Conservation (phyloP, 345 rosid species). For the Syzygium aqueum region DNA sequence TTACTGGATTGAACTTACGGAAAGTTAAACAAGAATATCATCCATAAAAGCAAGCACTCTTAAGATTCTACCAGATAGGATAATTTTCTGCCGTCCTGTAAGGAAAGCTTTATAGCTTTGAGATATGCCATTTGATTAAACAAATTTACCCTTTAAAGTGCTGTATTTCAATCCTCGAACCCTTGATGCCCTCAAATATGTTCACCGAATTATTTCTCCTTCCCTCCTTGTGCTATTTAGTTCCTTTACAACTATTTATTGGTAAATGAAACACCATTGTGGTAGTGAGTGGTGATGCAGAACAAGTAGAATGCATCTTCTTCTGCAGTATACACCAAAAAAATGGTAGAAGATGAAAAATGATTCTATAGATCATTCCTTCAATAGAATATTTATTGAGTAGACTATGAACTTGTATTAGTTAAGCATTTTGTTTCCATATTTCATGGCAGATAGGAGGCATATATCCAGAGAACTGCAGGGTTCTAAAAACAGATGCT, state of each 20-base stretch:
- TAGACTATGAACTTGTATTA: background rate
- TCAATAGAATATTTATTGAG: background rate
- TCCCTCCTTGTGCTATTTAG: background rate
- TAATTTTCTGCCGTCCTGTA: background rate
- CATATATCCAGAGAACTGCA: slow-evolving; percentile 61
- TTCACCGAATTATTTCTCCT: background rate
- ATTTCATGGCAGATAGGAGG: slow-evolving; percentile 54
- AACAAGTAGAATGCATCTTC: background rate
- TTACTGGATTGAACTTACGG: background rate
- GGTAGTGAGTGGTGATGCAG: background rate
- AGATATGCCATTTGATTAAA: background rate
- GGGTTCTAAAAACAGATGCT: slow-evolving; percentile 51
- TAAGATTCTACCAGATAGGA: background rate
- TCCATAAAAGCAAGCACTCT: background rate
- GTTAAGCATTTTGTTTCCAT: background rate
- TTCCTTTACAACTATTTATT: background rate
- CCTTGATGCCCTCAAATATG: background rate
- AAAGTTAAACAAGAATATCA: background rate
- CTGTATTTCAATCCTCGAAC: background rate
- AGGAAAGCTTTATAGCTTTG: background rate
- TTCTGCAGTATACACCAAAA: background rate
- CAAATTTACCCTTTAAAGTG: background rate
- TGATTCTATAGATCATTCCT: background rate
- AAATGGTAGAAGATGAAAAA: background rate
- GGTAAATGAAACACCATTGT: background rate